Percentiles rank a stretch among this genome's conserved stretches.
Conservation (phyloP, 2,329 filamentous ascomycete genomes). For the Sphaerulina musiva region DNA sequence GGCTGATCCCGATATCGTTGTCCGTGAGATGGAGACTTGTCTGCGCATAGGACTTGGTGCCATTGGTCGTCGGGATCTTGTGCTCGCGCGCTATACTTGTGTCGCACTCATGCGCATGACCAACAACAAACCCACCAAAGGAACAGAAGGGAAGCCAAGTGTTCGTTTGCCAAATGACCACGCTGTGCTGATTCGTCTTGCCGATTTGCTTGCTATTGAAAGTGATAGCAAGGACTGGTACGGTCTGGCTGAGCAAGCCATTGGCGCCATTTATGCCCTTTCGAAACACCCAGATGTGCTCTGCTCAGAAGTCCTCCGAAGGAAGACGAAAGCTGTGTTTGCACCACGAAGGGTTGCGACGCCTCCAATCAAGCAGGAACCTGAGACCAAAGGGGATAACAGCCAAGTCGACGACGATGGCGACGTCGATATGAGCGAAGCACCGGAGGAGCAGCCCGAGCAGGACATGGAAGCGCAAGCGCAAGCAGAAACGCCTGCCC, state of each 20-base stretch:
- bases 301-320: conserved; percentile 81
- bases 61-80: conserved; percentile 73
- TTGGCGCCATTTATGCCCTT: conserved; percentile 88
- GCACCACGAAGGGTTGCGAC: conserved; percentile 43
- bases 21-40: conserved; percentile 93
- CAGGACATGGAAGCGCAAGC: conserved; percentile 18
- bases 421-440: conserved; percentile 36
- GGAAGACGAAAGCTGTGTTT: conserved; percentile 82
- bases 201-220: conserved; percentile 74
- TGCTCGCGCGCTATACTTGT: conserved; percentile 90
- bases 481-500: conserved; percentile 16
- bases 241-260: conserved; percentile 90
- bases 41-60: conserved; percentile 79
- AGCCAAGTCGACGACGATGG: conserved; percentile 32
- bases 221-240: conserved; percentile 91
- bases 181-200: conserved; percentile 72
- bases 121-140: conserved; percentile 70
- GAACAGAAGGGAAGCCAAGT: conserved; percentile 56
- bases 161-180: conserved; percentile 87
- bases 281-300: conserved; percentile 91
- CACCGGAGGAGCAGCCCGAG: conserved; percentile 24
- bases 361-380: conserved; percentile 25
- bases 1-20: conserved; percentile 84
- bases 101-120: conserved; percentile 88
- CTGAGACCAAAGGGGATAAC: conserved; percentile 16